Conservation (phyloP, 2,329 filamentous ascomycete genomes). For the Ceratocystis variospora region DNA sequence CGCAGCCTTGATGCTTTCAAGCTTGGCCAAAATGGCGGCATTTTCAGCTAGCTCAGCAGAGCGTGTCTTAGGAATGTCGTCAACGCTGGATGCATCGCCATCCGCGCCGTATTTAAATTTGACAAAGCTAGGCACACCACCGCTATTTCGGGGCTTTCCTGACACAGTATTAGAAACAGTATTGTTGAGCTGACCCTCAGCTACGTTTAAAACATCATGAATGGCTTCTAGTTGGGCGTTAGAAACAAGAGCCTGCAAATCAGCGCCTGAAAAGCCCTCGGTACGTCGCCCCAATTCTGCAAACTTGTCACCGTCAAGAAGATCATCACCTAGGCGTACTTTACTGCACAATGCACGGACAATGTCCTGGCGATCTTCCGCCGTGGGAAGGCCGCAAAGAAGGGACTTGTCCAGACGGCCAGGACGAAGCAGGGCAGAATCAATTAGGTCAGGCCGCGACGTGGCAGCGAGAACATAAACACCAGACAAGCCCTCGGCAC, state of each 20-base stretch:
- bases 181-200: slow-evolving; percentile 28
- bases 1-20: slow-evolving; percentile 62
- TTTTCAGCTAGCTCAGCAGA: slow-evolving; percentile 55
- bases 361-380: slow-evolving; percentile 77
- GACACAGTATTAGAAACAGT: slow-evolving; percentile 24
- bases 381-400: slow-evolving; percentile 73
- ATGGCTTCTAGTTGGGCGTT: slow-evolving; percentile 96
- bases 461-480: slow-evolving; percentile 96
- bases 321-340: slow-evolving; percentile 55
- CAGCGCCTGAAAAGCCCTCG: slow-evolving; percentile 84
- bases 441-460: slow-evolving; percentile 83
- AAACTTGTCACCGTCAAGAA: slow-evolving; percentile 45
- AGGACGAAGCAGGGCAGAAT: slow-evolving; percentile 80
- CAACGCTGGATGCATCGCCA: slow-evolving; percentile 30
- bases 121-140: slow-evolving; percentile 43
- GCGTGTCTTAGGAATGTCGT: slow-evolving; percentile 35
- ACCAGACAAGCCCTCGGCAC: slow-evolving; percentile 83
- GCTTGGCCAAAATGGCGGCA: slow-evolving; percentile 64
- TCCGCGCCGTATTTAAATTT: slow-evolving; percentile 71
- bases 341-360: slow-evolving; percentile 71
- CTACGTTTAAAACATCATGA: slow-evolving; percentile 68
- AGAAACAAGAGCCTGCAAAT: slow-evolving; percentile 86
- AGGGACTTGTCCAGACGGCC: slow-evolving; percentile 88
- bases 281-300: slow-evolving; percentile 65
- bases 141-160: slow-evolving; percentile 19